Conservation (phyloP, 768 basidiomycete species). For the Panus rudis region DNA sequence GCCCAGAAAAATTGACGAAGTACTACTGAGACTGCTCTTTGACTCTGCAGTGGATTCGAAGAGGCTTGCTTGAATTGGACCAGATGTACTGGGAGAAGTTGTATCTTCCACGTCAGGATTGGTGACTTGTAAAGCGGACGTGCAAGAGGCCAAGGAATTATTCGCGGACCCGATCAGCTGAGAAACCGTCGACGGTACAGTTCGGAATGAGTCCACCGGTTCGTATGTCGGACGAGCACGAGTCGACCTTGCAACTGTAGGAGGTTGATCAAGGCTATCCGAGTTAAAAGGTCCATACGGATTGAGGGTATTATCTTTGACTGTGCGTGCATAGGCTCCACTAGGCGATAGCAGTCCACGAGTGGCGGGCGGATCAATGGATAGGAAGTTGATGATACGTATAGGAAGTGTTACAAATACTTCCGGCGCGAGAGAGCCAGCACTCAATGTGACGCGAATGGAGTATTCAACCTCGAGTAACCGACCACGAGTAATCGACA, state of each 20-base stretch:
- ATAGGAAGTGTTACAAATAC: constrained; percentile 69
- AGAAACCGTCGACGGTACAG: too few species aligned
- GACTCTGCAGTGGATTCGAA: neutral
- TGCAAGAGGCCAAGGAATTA: too few species aligned
- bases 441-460: constrained; percentile 56
- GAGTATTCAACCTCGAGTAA: constrained; percentile 74
- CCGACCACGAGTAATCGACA: constrained; percentile 60
- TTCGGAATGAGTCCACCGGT: too few species aligned
- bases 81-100: too few species aligned
- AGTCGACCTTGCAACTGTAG: too few species aligned
- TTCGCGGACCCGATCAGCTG: too few species aligned
- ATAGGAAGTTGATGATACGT: constrained; percentile 75
- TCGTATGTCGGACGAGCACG: too few species aligned
- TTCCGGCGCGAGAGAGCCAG: constrained; percentile 53
- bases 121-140: constrained; percentile 7
- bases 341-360: constrained; percentile 11
- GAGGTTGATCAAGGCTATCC: too few species aligned
- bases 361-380: constrained; percentile 71
- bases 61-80: neutral
- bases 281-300: too few species aligned
- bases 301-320: neutral
- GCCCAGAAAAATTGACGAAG: too few species aligned
- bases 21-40: too few species aligned
- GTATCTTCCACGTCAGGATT: constrained; percentile 18
- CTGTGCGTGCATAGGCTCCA: constrained; percentile 5